A percentile compares a stretch with the other conserved stretches of the same genome.
These are phyloP conservation scores for Exophiala xenobiotica DNA, from an alignment of 2,329 filamentous ascomycete genomes.

Conservation along the genomic window DNA sequence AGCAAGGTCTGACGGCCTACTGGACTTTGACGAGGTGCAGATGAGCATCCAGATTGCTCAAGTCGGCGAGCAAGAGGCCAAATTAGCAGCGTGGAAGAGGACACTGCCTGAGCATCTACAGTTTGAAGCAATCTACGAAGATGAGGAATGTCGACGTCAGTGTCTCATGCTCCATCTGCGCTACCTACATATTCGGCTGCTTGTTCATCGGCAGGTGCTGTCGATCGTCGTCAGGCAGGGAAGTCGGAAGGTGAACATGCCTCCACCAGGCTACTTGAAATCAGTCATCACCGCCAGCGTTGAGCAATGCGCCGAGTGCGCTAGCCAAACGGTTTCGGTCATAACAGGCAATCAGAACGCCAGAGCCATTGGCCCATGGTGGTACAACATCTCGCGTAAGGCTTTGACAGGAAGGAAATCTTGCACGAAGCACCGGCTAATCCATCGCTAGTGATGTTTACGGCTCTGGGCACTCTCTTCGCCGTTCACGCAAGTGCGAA, in stretches of 20 bases:
- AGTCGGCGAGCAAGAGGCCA: background rate
- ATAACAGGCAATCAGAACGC: background rate
- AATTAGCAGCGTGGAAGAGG: background rate
- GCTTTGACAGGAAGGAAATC: background rate
- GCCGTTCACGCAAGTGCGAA: background rate
- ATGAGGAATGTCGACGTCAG: background rate
- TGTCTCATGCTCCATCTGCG: background rate
- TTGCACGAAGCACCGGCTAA: background rate
- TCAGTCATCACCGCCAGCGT: background rate
- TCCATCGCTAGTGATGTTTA: background rate
- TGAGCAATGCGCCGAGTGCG: background rate
- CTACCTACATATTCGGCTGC: background rate
- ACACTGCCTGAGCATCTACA: background rate
- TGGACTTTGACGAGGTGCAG: background rate
- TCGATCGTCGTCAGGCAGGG: background rate
- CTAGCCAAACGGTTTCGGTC: background rate
- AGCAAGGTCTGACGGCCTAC: background rate
- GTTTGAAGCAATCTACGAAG: background rate
- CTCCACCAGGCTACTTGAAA: background rate
- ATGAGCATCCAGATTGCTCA: background rate
- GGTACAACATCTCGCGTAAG: background rate
- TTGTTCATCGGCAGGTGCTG: background rate
- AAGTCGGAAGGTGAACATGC: background rate
- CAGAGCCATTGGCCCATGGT: background rate
- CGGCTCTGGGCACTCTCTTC: background rate